Evolutionary conservation across 2,329 filamentous ascomycete species (phyloP).

Genomic region (Talaromyces sp.): DNA sequence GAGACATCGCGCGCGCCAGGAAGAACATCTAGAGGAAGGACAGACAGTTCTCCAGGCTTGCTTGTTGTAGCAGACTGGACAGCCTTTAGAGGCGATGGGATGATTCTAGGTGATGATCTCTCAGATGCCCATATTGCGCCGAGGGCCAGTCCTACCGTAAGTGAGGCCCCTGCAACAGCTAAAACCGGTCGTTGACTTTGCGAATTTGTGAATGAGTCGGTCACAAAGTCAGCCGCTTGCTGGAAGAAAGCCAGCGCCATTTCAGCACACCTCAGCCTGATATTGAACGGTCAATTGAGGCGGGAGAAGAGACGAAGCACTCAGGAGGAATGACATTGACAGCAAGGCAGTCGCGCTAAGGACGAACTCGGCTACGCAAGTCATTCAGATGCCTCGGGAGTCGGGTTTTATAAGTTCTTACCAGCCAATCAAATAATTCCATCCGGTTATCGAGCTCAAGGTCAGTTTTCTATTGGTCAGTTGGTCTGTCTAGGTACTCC

Average conservation of each 20-base stretch:
- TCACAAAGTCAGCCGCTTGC: conserved; percentile 34
- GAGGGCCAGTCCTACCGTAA: conserved; percentile 34
- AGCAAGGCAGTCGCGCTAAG: neutral
- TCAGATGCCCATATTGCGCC: conserved; percentile 27
- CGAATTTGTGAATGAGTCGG: conserved; percentile 31
- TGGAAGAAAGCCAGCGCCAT: conserved; percentile 30
- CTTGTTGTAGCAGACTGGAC: conserved; percentile 34
- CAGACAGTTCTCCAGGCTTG: conserved; percentile 41
- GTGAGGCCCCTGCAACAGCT: conserved; percentile 35
- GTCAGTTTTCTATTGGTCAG: neutral
- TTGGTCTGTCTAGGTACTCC: neutral
- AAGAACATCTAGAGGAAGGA: conserved; percentile 68
- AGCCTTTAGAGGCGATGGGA: conserved; percentile 37
- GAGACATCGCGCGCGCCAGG: conserved; percentile 61
- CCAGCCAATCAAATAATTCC: neutral
- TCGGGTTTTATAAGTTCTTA: neutral
- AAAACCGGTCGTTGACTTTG: conserved; percentile 32
- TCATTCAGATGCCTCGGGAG: neutral
- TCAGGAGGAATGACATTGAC: neutral
- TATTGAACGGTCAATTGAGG: neutral
- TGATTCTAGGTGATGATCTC: conserved; percentile 20
- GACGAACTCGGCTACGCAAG: neutral
- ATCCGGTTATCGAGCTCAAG: neutral
- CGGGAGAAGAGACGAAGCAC: neutral
- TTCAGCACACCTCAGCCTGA: neutral